These are phyloP conservation scores for Fusarium duplospermum DNA, from an alignment of 2,329 filamentous ascomycete species.

Conservation along the genomic window DNA sequence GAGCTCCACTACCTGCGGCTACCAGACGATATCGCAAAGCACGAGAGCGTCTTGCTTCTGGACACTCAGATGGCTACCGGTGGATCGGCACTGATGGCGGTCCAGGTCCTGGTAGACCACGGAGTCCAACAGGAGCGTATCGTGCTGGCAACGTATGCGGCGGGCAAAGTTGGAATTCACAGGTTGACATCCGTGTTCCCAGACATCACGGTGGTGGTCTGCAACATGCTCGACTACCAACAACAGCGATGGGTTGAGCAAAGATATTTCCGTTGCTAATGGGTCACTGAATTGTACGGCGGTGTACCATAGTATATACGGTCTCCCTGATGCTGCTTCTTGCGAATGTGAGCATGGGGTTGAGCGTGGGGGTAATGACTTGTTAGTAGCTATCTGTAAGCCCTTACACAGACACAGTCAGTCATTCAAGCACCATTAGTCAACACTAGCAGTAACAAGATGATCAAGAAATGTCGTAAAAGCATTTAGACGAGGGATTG, in stretches of 20 bases:
- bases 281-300: neutral
- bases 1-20: slow-evolving; percentile 92
- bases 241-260: slow-evolving; percentile 92
- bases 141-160: slow-evolving; percentile 92
- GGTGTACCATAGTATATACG: slow-evolving; percentile 19
- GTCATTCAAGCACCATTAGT: slow-evolving; percentile 5
- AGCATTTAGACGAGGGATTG: neutral
- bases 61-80: slow-evolving; percentile 97
- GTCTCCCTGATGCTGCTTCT: neutral
- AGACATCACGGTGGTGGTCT: slow-evolving; percentile 86
- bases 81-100: slow-evolving; percentile 88
- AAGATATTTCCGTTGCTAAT: slow-evolving; percentile 87
- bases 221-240: slow-evolving; percentile 81
- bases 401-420: neutral
- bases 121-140: slow-evolving; percentile 87
- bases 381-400: neutral
- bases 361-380: neutral
- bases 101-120: slow-evolving; percentile 94
- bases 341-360: neutral
- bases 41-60: slow-evolving; percentile 85
- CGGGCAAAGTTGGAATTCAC: slow-evolving; percentile 85
- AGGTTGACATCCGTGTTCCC: slow-evolving; percentile 90
- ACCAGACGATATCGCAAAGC: slow-evolving; percentile 76
- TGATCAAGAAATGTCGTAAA: slow-evolving; percentile 6
- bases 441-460: slow-evolving; percentile 11